Conservation (phyloP, 2,329 filamentous ascomycete species). For the Ophiosphaerella narmari region DNA sequence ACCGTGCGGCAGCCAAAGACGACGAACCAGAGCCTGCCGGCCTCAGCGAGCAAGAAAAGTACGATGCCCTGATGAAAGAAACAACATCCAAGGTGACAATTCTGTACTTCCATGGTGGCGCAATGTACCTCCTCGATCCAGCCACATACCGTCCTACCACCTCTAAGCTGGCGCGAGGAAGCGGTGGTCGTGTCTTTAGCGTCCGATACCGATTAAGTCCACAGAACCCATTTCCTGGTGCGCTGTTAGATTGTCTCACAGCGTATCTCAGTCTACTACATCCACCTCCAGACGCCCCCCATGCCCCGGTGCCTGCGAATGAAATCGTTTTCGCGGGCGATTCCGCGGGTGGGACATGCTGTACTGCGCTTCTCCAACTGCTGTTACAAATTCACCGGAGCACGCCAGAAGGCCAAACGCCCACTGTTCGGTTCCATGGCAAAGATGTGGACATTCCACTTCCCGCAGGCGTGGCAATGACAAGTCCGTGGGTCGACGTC, state of each 20-base stretch:
- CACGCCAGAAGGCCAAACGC: slow-evolving; percentile 46
- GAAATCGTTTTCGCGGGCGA: slow-evolving; percentile 76
- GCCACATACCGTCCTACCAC: slow-evolving; percentile 64
- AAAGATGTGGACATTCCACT: slow-evolving; percentile 63
- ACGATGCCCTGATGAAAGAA: slow-evolving; percentile 69
- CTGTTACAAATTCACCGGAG: slow-evolving; percentile 65
- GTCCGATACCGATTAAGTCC: slow-evolving; percentile 77
- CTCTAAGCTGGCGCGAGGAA: slow-evolving; percentile 67
- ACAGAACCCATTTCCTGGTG: slow-evolving; percentile 74
- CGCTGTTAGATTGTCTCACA: slow-evolving; percentile 72
- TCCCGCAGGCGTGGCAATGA: slow-evolving; percentile 66
- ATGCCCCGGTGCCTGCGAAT: slow-evolving; percentile 66
- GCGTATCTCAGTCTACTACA: slow-evolving; percentile 76
- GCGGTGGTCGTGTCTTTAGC: slow-evolving; percentile 70
- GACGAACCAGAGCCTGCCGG: slow-evolving; percentile 56
- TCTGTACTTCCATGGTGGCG: slow-evolving; percentile 78
- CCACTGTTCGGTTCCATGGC: slow-evolving; percentile 65
- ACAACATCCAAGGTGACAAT: slow-evolving; percentile 66
- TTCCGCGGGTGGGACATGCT: slow-evolving; percentile 74
- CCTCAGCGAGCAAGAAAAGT: slow-evolving; percentile 68
- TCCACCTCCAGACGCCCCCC: slow-evolving; percentile 69
- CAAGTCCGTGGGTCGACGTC: slow-evolving; percentile 74
- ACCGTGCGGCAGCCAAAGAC: slow-evolving; percentile 60
- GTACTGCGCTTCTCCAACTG: slow-evolving; percentile 68
- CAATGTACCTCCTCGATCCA: slow-evolving; percentile 74